These are phyloP conservation scores for Fusarium metavorans DNA, from an alignment of 2,329 filamentous ascomycete species.

Conservation along the genomic window DNA sequence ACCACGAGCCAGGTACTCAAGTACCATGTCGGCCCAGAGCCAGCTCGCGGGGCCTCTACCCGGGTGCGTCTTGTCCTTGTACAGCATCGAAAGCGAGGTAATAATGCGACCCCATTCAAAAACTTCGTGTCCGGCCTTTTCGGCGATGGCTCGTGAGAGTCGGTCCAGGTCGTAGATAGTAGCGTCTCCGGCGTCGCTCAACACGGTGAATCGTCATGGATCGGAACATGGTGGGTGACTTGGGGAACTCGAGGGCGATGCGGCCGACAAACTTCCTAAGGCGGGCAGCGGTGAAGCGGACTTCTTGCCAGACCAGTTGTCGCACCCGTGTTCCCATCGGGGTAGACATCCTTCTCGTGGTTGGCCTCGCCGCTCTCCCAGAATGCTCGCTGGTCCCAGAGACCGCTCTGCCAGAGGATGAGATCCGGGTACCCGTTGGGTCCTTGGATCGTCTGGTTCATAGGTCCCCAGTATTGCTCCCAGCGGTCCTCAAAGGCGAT, in stretches of 20 bases:
- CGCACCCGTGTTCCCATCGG: constrained; percentile 28
- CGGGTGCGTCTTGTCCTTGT: constrained; percentile 37
- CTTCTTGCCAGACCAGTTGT: constrained; percentile 35
- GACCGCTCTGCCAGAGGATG: constrained; percentile 37
- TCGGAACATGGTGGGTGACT: constrained; percentile 30
- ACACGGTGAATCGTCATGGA: constrained; percentile 31
- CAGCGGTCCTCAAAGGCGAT: constrained; percentile 34
- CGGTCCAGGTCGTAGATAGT: constrained; percentile 33
- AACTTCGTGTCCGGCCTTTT: constrained; percentile 34
- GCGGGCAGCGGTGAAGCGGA: constrained; percentile 29
- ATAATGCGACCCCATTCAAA: constrained; percentile 39
- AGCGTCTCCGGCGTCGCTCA: constrained; percentile 25
- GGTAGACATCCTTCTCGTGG: constrained; percentile 29
- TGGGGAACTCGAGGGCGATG: constrained; percentile 20
- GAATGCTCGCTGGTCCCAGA: constrained; percentile 38
- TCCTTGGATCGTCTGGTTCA: constrained; percentile 30
- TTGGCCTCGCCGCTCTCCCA: constrained; percentile 36
- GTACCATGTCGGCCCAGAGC: constrained; percentile 39
- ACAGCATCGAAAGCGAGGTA: constrained; percentile 30
- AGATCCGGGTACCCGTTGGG: constrained; percentile 26
- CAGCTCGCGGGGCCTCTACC: constrained; percentile 36
- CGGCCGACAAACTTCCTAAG: constrained; percentile 24
- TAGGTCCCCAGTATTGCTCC: constrained; percentile 32
- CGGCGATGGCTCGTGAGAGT: constrained; percentile 26
- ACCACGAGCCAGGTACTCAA: constrained; percentile 32